Evolutionary conservation across 1,284 basidiomycete genomes (phyloP), one percentile per base, ranked within the genome.

Genomic region (Ganoderma multipileum): DNA sequence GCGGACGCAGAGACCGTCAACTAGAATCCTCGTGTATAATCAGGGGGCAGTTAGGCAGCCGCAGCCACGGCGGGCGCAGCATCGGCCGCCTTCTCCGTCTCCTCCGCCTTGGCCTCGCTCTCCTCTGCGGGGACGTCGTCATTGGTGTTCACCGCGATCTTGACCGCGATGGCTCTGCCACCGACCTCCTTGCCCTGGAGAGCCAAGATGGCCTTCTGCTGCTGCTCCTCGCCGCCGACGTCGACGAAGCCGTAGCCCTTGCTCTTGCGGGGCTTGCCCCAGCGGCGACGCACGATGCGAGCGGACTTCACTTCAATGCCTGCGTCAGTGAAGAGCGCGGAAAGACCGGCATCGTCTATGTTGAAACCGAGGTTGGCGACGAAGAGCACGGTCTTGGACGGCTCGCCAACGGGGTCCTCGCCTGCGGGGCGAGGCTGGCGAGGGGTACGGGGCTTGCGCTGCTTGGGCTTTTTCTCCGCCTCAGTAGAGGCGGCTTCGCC

Each of bases 221-320:
- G 95, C 81, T 95, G 89, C 73, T 88, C 90, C 79, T 95, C 91
- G 75, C 85, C 85, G 71, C 93, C 94, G 71, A 97, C 93, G 75
- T 96, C 95, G 76, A 97, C 95, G 78, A 97, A 97, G 68, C 95
- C 96, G 80, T 96, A 98, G 70, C 96, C 96, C 83, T 96, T 97
- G 85, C 92, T 94, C 83, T 87, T 92, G 79, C 91, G 88, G 72
- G 91, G 90, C 65, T 89, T 87, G 16, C 93, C 93, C 86, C 89
- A 95, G 78, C 92, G 91, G 76, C 91, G 87, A 77, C 90, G 90
- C 75, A 97, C 94, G 72, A 98, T 92, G 74, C 94, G 94, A 67
- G 95, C 95, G 73, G 92, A 91, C 78, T 87, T 85, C 73, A 96
- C 93, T 57, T 83, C 84, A 82, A 97, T 91, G 71, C 88, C 92